phyloP scores from a whole-genome alignment of 768 basidiomycete genomes.

The Kwoniella botswanensis region DNA sequence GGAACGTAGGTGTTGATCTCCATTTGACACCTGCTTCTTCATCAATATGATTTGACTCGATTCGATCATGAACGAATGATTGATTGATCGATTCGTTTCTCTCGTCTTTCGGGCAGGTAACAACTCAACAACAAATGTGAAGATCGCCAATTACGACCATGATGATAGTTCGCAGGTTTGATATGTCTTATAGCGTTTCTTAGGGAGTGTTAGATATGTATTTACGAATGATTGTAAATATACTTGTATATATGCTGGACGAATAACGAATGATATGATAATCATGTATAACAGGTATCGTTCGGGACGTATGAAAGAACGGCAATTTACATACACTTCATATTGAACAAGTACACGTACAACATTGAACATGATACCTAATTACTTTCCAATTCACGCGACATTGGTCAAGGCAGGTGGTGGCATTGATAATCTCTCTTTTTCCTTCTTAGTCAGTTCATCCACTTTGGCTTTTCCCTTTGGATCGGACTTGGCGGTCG shows the following conservation, averaged over 20 bases:
- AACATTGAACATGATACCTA: background rate
- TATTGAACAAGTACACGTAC: background rate
- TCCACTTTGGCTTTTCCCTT: conserved; percentile 20
- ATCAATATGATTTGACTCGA: too few species aligned
- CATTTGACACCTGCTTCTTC: too few species aligned
- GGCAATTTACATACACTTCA: background rate
- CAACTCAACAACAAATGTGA: too few species aligned
- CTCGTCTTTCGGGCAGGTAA: too few species aligned
- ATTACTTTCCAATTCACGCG: conserved; percentile 7
- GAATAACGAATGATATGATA: background rate
- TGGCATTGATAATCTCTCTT: conserved; percentile 49
- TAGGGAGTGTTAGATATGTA: too few species aligned
- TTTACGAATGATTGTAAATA: background rate
- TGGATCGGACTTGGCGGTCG: conserved; percentile 8
- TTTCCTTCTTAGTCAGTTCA: conserved; percentile 38
- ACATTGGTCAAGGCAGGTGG: conserved; percentile 39
- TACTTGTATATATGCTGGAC: background rate
- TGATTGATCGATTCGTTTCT: too few species aligned
- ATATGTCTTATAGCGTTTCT: background rate
- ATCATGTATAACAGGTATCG: background rate
- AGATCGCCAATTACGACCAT: too few species aligned
- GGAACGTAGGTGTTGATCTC: background rate
- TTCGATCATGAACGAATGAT: too few species aligned
- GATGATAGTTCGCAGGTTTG: background rate
- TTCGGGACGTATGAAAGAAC: background rate